Base-by-base conservation (phyloP, 2,329 filamentous ascomycete species). In the Aspergillus floridensis region DNA sequence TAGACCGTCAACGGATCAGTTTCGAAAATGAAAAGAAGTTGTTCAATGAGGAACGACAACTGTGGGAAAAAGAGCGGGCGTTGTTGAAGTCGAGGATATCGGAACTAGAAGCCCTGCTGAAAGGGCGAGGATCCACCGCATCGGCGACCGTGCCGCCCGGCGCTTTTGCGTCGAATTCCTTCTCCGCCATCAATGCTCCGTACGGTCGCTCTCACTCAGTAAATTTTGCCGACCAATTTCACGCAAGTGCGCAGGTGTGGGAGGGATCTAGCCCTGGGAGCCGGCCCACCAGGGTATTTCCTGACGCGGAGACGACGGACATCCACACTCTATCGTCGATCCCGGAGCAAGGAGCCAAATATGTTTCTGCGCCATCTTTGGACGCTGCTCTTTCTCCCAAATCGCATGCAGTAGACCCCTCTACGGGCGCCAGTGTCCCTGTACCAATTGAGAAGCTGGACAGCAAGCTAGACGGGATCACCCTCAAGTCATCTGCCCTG, bases 381-480 rank as follows among this genome's bases (percentile, higher is more conserved):
- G 75, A 79, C 59, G 72, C 71, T 22, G 76, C 76, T 12, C 68
- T 79, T 21, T 77, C 76, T 5, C 73, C 76, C 4, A 68, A 69
- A 49, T 68, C 72, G 38, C 74, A 66, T 53, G 67, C 72, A 22
- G 66, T 65, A 31, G 77, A 78, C 53, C 66, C 66, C 8, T 59
- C 67, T 11, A 57, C 66, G 12, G 66, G 65, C 59, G 62, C 72
- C 53, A 72, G 74, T 35, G 68, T 79, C 8, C 72, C 77, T 2
- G 75, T 81, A 53, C 78, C 78, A 3, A 77, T 80, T 58, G 77
- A 80, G 63, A 74, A 77, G 63, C 69, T 81, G 38, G 79, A 81
- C 63, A 79, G 74, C 54, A 74, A 70, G 31, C 70, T 81, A 1
- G 79, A 81, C 59, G 78, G 79, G 5, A 81, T 81, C 58, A 80